Base-by-base conservation (phyloP, 495 filamentous ascomycete genomes). In the Xylaria castorea region DNA sequence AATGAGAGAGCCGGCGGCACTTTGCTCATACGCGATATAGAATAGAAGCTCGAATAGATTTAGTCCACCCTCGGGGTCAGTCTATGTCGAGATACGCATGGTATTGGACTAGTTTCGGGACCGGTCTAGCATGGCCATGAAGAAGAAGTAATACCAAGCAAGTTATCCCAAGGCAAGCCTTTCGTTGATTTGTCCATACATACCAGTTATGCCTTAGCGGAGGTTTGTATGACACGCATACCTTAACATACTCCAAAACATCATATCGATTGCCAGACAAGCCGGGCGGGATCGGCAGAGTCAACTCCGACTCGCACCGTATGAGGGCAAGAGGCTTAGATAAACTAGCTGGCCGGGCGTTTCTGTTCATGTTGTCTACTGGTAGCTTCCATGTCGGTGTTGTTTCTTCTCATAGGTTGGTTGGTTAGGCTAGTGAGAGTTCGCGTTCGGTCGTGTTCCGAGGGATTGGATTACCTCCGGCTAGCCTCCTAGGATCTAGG, bases 191-290 rank as follows among this genome's bases (percentile, higher is more conserved):
- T 36, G 27, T 30, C 5, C 22, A 27, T n/a, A 14, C 22, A 44
- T n/a, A 66, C 16, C 12, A n/a, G 2, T 30, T 22, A 16, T 14
- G 25, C 25, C 22, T 66, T 50, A 27, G 25, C 40, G 20, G 34
- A 34, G 25, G 46, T 14, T 53, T 38, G 61, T 36, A 61, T 53
- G 32, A 68, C 66, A 68, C 44, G 66, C 66, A 44, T 40, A 14
- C 3, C n/a, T 25, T 18, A 51, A 25, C 16, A 32, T 53, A 32
- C n/a, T 32, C 32, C 42, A 66, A 51, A 30, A 53, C 40, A 42
- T 8, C 46, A 42, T 68, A 42, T 40, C 46, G 4, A 30, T 57
- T 60, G 11, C n/a, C 53, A 61, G 20, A 32, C 8, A 16, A 62
- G 27, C 22, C 25, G 68, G 68, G 68, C 68, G 57, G 16, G 12